These are phyloP conservation scores for Penicillium canescens DNA, from an alignment of 495 filamentous ascomycete species.

Conservation along the genomic window DNA sequence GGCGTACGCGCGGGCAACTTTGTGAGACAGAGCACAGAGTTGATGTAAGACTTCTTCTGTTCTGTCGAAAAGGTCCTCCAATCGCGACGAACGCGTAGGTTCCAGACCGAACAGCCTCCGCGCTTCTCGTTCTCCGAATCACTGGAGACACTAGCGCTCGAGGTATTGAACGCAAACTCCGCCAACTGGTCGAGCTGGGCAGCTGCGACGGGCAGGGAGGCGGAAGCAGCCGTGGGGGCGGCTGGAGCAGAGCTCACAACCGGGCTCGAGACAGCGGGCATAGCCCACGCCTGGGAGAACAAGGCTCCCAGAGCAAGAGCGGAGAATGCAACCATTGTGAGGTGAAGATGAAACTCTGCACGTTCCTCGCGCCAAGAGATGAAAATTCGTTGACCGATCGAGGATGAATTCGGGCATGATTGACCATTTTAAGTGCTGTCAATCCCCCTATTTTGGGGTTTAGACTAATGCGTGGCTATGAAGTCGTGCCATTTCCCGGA, in stretches of 20 bases:
- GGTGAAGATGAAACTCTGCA: not conserved
- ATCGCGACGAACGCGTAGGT: slow-evolving; percentile 48
- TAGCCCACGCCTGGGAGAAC: slow-evolving; percentile 9
- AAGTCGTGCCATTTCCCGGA: not conserved
- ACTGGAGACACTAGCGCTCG: slow-evolving; percentile 9
- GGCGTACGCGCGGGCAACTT: slow-evolving; percentile 48
- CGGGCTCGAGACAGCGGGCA: slow-evolving; percentile 2
- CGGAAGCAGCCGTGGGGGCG: slow-evolving; percentile 17
- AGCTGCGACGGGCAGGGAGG: slow-evolving; percentile 17
- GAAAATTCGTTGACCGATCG: not conserved
- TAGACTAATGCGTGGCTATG: not conserved
- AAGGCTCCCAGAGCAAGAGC: slow-evolving; percentile 12
- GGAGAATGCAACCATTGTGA: slow-evolving; percentile 17
- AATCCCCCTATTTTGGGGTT: not conserved
- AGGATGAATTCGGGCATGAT: slow-evolving; percentile 1
- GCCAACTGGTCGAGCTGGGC: slow-evolving; percentile 19
- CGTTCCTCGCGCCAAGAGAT: slow-evolving; percentile 1
- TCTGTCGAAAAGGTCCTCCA: slow-evolving; percentile 34
- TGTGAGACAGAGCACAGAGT: slow-evolving; percentile 65
- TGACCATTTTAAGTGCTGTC: not conserved
- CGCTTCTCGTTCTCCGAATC: slow-evolving; percentile 28
- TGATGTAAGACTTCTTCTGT: slow-evolving; percentile 59
- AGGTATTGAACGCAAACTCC: slow-evolving; percentile 15
- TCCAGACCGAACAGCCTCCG: slow-evolving; percentile 49
- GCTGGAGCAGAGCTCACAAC: slow-evolving; percentile 3